Base-by-base conservation (phyloP, 768 basidiomycete genomes). In the Boletus insuetus region DNA sequence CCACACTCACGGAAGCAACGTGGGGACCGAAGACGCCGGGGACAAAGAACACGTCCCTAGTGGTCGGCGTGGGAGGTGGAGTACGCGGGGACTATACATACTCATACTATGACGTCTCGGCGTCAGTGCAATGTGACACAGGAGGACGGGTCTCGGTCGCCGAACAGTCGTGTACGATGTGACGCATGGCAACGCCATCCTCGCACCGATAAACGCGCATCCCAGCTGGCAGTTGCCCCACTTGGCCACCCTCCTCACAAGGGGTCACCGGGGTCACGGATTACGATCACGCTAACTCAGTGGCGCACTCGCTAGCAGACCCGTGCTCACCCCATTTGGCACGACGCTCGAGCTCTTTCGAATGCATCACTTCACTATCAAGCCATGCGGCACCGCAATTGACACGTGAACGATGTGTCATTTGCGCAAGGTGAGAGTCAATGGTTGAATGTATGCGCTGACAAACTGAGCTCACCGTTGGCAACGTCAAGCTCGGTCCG, bases 1-100 rank as follows among this genome's bases (percentile, higher is more conserved):
- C 41, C 47, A 44, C 29, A 58, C 49, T 55, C 55, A 46, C 53
- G 64, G 59, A 64, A 58, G 58, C 58, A 70, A 55, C 63, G 60
- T 62, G 68, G 57, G 34, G 35, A 20, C 49, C 2, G 38, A 37
- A 57, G 52, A 45, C 51, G 53, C 46, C 50, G 34, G 29, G 29
- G 26, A n/a, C 3, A 42, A 47, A 52, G 53, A 42, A 3, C 17
- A 53, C 20, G 22, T 40, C 22, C 13, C n/a, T 43, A 47, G 26
- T 19, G 13, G 49, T 39, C 24, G 54, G 51, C 63, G 64, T 63
- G 62, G 60, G 58, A 64, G 55, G 60, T 54, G 56, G 55, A 34
- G 56, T 29, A 49, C 14, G 46, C 34, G 42, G 41, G 34, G 43
- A 56, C 54, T 56, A 46, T 49, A 34, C 19, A 19, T 38, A 24